A percentile compares a stretch with the other conserved stretches of the same genome.
Evolutionary conservation across 2,329 filamentous ascomycete species (phyloP).

Genomic region (Lecanicillium sp.): DNA sequence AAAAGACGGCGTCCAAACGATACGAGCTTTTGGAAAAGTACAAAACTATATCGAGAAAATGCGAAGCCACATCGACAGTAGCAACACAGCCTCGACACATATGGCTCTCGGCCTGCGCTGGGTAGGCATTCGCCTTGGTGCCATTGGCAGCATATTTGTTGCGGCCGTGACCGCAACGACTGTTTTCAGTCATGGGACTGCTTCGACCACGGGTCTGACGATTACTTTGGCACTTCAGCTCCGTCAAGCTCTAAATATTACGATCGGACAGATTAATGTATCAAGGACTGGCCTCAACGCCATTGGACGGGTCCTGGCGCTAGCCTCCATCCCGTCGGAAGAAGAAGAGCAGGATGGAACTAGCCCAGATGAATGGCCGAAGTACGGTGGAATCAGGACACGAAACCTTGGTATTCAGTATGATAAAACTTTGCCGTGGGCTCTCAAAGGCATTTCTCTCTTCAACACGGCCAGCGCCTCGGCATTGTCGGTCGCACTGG

Average conservation of each 20-base stretch:
- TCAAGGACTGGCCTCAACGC: constrained; percentile 4
- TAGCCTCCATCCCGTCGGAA: constrained; percentile 5
- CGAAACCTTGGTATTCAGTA: constrained; percentile 1
- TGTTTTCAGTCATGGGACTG: neutral
- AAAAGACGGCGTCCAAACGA: constrained; percentile 5
- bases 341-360: neutral
- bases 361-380: neutral
- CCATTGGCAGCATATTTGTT: constrained; percentile 5
- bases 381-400: neutral
- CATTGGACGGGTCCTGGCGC: constrained; percentile 1
- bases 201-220: constrained; percentile 3
- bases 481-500: constrained; percentile 8
- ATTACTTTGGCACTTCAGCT: constrained; percentile 7
- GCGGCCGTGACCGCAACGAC: neutral
- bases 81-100: constrained; percentile 2
- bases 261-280: constrained; percentile 4
- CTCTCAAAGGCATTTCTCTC: constrained; percentile 12
- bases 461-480: neutral
- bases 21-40: constrained; percentile 8
- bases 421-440: constrained; percentile 45
- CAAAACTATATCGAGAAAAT: constrained; percentile 3
- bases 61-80: constrained; percentile 3
- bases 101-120: constrained; percentile 3
- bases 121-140: constrained; percentile 5
- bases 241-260: neutral